Conservation (phyloP, 345 rosid genomes). For the Geranium brycei region DNA sequence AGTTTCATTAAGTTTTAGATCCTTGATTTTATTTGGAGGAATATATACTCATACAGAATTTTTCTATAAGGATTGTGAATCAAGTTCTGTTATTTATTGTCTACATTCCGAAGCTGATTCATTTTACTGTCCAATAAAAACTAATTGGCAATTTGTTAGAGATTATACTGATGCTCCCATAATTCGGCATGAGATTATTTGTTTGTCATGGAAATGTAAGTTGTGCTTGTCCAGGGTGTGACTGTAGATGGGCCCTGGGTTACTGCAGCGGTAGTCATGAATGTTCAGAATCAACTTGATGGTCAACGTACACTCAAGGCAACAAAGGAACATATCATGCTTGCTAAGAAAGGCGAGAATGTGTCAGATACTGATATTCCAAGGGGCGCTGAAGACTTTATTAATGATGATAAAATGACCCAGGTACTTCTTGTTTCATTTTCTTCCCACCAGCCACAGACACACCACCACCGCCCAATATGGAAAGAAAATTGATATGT, state of each 20-base stretch:
- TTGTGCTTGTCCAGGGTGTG: too few species aligned
- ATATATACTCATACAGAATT: neutral
- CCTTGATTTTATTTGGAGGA: neutral
- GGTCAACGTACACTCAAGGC: constrained; percentile 14
- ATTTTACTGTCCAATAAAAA: neutral
- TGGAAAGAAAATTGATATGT: neutral
- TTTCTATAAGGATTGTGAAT: neutral
- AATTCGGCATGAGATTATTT: neutral
- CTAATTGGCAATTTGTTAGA: neutral
- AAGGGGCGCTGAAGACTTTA: constrained; percentile 16
- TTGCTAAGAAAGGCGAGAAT: constrained; percentile 16
- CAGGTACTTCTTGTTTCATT: constrained; percentile 34
- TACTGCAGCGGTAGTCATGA: neutral
- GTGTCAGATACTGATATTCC: constrained; percentile 10
- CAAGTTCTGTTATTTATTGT: neutral
- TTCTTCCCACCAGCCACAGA: too few species aligned
- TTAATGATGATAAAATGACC: constrained; percentile 39
- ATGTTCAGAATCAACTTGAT: constrained; percentile 8
- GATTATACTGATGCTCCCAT: neutral
- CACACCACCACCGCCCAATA: neutral
- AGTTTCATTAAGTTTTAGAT: neutral
- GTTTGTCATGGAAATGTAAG: too few species aligned
- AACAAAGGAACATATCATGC: constrained; percentile 5
- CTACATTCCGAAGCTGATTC: neutral
- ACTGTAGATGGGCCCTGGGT: too few species aligned